Conservation (phyloP, 257 asterid species). For the Solanum infundibuliforme region DNA sequence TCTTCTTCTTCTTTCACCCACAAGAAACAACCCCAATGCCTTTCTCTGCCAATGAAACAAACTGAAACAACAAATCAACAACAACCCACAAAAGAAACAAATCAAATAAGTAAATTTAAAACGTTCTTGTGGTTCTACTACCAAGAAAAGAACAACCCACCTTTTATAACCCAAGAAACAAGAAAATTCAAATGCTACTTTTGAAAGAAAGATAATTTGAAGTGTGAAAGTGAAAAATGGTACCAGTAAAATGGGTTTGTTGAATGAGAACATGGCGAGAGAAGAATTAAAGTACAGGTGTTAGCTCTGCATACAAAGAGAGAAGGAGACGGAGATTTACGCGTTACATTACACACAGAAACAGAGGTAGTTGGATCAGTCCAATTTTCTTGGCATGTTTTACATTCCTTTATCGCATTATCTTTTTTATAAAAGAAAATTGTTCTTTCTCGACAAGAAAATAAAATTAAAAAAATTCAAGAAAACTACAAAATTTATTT, state of each 20-base stretch:
- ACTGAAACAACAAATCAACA: slow-evolving; percentile 12
- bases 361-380: slow-evolving; percentile 16
- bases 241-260: slow-evolving; percentile 21
- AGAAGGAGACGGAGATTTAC: slow-evolving; percentile 25
- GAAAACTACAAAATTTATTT: neutral
- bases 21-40: slow-evolving; percentile 17
- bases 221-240: neutral
- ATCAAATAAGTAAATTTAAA: neutral
- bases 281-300: slow-evolving; percentile 4
- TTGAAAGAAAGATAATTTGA: neutral
- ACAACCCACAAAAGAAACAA: neutral
- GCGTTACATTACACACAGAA: slow-evolving; percentile 8
- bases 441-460: neutral
- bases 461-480: neutral
- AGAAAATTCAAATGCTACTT: neutral
- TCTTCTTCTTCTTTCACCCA: slow-evolving; percentile 19
- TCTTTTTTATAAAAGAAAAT: neutral
- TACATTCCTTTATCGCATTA: neutral
- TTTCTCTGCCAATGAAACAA: slow-evolving; percentile 42
- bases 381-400: slow-evolving; percentile 5
- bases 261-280: slow-evolving; percentile 25
- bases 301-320: slow-evolving; percentile 25
- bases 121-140: neutral
- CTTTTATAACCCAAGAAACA: slow-evolving; percentile 16
- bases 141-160: neutral